A percentile compares a stretch with the other conserved stretches of the same genome.
Evolutionary conservation across 306 rosid genomes (phyloP).

Genomic region (Malus fusca): DNA sequence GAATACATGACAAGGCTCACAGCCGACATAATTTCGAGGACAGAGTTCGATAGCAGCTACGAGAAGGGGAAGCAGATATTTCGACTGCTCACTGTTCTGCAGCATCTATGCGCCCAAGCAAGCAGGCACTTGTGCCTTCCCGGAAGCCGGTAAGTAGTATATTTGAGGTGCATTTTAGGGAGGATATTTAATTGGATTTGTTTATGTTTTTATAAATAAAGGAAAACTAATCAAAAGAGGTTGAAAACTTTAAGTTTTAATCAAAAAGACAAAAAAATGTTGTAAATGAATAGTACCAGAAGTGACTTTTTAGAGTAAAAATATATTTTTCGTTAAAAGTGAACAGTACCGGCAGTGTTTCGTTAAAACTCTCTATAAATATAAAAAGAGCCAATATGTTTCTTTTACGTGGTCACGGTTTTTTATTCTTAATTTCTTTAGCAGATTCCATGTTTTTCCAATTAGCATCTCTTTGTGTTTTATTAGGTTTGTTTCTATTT

Average conservation of each 20-base stretch:
- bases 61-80: slow-evolving; percentile 80
- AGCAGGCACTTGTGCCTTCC: slow-evolving; percentile 76
- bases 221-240: accelerated
- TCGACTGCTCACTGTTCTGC: slow-evolving; percentile 54
- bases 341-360: accelerated
- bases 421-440: not conserved
- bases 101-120: slow-evolving; percentile 75
- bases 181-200: not conserved
- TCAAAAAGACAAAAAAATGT: too few species aligned
- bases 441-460: slow-evolving; percentile 6
- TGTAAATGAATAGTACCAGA: too few species aligned
- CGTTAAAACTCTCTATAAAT: not conserved
- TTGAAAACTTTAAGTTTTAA: too few species aligned
- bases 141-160: slow-evolving; percentile 68
- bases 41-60: slow-evolving; percentile 65
- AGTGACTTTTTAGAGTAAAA: too few species aligned
- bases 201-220: not conserved
- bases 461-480: not conserved
- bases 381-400: not conserved
- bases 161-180: not conserved
- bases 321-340: too few species aligned
- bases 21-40: slow-evolving; percentile 79
- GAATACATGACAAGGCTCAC: slow-evolving; percentile 62
- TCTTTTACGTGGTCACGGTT: slow-evolving; percentile 7
- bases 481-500: not conserved